phyloP scores from a whole-genome alignment of 805 yeast genomes.

The Candida methanosorbosa region DNA sequence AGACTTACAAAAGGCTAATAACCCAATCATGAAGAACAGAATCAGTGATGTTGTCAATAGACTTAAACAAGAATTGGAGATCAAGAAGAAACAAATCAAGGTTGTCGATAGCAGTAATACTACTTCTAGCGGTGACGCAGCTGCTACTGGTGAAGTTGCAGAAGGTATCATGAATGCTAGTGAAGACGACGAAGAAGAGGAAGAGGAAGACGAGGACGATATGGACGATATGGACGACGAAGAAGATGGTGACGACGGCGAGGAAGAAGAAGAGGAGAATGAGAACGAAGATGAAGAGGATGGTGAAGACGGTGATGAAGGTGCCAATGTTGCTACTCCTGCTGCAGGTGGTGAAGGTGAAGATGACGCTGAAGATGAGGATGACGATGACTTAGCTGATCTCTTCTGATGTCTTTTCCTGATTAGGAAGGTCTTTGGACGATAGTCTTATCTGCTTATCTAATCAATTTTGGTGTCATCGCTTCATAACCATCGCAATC shows the following conservation, averaged over 20 bases:
- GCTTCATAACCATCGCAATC: too few species aligned
- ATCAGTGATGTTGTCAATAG: constrained; percentile 74
- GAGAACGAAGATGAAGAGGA: constrained; percentile 17
- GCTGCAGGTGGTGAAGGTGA: constrained; percentile 12
- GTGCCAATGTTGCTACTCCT: constrained; percentile 12
- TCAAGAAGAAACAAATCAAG: constrained; percentile 61
- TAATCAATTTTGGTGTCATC: too few species aligned
- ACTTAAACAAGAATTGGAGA: constrained; percentile 72
- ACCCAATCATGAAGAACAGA: constrained; percentile 81
- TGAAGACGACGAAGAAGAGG: constrained; percentile 64
- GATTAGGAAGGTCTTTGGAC: too few species aligned
- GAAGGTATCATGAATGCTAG: constrained; percentile 10
- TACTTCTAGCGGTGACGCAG: constrained; percentile 13
- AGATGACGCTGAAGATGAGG: constrained; percentile 21
- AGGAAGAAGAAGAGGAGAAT: constrained; percentile 20
- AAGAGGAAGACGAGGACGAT: constrained; percentile 36
- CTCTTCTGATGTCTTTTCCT: too few species aligned
- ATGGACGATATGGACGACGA: constrained; percentile 11
- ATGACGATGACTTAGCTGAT: constrained; percentile 23
- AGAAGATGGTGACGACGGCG: constrained; percentile 11
- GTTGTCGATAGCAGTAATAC: constrained; percentile 18
- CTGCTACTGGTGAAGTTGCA: constrained; percentile 13
- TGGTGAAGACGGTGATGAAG: constrained; percentile 14
- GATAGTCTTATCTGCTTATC: too few species aligned
- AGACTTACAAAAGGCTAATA: constrained; percentile 65